These are phyloP conservation scores for Delonix regia DNA, from an alignment of 306 rosid species.

Conservation along the genomic window DNA sequence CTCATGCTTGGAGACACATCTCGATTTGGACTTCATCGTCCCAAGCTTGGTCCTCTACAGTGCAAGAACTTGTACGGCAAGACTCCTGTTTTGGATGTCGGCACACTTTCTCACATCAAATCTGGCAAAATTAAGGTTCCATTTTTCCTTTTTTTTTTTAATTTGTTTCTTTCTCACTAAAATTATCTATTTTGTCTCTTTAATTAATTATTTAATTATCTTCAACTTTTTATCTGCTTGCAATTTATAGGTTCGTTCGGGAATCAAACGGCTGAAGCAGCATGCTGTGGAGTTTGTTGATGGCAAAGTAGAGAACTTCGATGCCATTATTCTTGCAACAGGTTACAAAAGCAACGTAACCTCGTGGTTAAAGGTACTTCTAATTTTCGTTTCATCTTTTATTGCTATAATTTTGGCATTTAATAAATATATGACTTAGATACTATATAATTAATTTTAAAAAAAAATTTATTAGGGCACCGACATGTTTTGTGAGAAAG, in stretches of 20 bases:
- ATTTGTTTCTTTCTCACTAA: not conserved
- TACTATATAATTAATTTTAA: no score
- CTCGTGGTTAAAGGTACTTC: constrained; percentile 67
- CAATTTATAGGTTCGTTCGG: constrained; percentile 54
- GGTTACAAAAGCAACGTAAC: constrained; percentile 79
- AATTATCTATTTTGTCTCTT: not conserved
- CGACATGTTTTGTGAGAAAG: constrained; percentile 57
- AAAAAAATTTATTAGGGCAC: constrained; percentile 60
- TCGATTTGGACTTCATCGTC: constrained; percentile 68
- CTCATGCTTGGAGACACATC: constrained; percentile 75
- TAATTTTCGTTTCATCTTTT: not conserved
- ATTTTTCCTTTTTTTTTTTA: not conserved
- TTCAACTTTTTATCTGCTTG: not conserved
- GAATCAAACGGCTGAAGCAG: constrained; percentile 49
- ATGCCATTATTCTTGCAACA: constrained; percentile 69
- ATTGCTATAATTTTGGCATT: not conserved
- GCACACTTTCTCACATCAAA: constrained; percentile 68
- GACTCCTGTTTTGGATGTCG: constrained; percentile 89
- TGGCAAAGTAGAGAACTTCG: constrained; percentile 58
- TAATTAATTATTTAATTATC: no score
- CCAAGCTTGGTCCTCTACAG: constrained; percentile 73
- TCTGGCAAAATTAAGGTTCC: constrained; percentile 68
- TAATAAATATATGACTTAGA: no score
- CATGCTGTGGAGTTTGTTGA: constrained; percentile 67
- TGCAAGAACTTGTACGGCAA: constrained; percentile 68